These are phyloP conservation scores for Globisporangium recalcitrans DNA, from an alignment of 352 stramenopile species.

Conservation along the genomic window DNA sequence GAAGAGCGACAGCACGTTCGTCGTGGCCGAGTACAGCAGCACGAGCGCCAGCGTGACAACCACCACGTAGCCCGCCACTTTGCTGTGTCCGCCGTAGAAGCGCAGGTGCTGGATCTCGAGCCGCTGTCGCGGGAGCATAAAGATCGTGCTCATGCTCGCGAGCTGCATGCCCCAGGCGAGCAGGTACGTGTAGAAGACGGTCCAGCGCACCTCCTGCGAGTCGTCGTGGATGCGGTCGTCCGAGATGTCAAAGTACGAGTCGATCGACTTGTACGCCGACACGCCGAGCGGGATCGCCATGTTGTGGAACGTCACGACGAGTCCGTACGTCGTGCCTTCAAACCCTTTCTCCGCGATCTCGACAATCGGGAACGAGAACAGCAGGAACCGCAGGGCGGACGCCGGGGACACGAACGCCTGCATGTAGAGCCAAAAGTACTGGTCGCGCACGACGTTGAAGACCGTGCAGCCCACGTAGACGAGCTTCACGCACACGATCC, in stretches of 20 bases:
- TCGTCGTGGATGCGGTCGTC: constrained; percentile 48
- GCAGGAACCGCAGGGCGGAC: constrained; percentile 46
- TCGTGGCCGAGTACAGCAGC: constrained; percentile 15
- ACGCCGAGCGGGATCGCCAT: constrained; percentile 46
- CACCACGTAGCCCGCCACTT: constrained; percentile 15
- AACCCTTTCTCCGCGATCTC: constrained; percentile 43
- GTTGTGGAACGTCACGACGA: constrained; percentile 36
- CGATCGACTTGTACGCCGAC: constrained; percentile 51
- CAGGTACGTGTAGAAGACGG: constrained; percentile 45
- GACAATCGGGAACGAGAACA: constrained; percentile 37
- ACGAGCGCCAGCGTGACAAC: constrained; percentile 20
- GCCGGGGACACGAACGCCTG: constrained; percentile 51
- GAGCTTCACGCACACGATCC: constrained; percentile 50
- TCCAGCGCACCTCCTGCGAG: constrained; percentile 31
- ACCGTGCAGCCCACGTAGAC: constrained; percentile 39
- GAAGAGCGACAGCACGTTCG: constrained; percentile 56
- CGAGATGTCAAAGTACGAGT: constrained; percentile 47
- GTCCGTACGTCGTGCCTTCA: constrained; percentile 26
- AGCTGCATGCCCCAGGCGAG: constrained; percentile 52
- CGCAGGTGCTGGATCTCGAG: constrained; percentile 24
- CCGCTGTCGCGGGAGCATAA: constrained; percentile 38
- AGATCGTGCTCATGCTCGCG: constrained; percentile 38
- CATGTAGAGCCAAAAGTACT: constrained; percentile 65
- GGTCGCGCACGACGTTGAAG: constrained; percentile 54
- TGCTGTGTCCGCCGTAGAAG: constrained; percentile 20